Evolutionary conservation across 2,329 filamentous ascomycete genomes (phyloP), one percentile per base, ranked within the genome.

Genomic region (Pestalotiopsis sp.): DNA sequence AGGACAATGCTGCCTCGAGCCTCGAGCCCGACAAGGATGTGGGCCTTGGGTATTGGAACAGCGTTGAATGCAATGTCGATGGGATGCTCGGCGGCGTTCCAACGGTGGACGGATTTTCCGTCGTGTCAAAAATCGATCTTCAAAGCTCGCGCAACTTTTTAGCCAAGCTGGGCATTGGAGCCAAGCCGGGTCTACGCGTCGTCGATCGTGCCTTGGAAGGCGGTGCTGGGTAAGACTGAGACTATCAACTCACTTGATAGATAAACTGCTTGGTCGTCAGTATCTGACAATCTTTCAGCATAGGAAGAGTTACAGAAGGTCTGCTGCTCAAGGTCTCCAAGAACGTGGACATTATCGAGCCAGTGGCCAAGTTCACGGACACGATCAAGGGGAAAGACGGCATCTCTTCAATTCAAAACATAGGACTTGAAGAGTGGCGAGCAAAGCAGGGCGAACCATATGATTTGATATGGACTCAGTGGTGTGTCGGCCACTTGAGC

Each of bases 401-500:
- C 1, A 82, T 89, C 13, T 82, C 86, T 2, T 80, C 84, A 24
- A 85, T 97, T 20, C 91, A 88, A 80, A 93, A 92, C 71, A 80
- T 91, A 1, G 93, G 93, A 0, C 81, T 97, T 1, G 91, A 97
- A 78, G 84, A 86, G 35, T 97, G 93, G 93, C 68, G 72, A 11
- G 82, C 85, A 0, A 80, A 74, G 0, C 73, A 79, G 1, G 81
- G 75, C n/a, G 73, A 79, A 9, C 77, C 80, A 62, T 98, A 98
- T 78, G 91, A 94, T 76, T 78, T 97, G 59, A 89, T 98, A 69
- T 97, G 93, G 93, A 91, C 88, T 65, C 94, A 98, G 79, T 97
- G 94, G 94, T 98, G 94, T 78, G 79, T 95, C 7, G 92, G 93
- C 26, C 91, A 98, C 78, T 81, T 97, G 66, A 94, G 88, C 0